Evolutionary conservation across 306 rosid species (phyloP).

Genomic region (Begonia loranthoides): DNA sequence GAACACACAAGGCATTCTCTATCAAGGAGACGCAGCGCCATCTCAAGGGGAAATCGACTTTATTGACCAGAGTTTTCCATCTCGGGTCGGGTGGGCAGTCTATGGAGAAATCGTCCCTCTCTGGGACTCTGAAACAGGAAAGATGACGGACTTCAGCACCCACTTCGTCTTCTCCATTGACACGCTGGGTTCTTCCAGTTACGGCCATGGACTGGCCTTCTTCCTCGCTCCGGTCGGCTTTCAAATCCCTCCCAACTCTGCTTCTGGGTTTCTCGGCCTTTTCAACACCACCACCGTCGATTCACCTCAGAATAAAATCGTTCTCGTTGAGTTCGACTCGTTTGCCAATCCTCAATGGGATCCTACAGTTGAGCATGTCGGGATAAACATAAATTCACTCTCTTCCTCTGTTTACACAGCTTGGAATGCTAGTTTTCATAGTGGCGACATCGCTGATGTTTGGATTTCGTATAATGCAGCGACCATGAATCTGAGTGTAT

Average conservation of each 20-base stretch:
- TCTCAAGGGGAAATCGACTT: neutral
- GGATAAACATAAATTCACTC: slow-evolving; percentile 2
- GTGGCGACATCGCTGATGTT: slow-evolving; percentile 2
- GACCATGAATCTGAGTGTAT: slow-evolving; percentile 1
- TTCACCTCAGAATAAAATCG: neutral
- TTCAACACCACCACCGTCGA: neutral
- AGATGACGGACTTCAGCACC: slow-evolving; percentile 1
- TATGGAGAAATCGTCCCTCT: neutral
- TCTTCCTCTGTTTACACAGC: neutral
- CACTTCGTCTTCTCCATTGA: slow-evolving; percentile 4
- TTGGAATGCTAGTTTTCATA: slow-evolving; percentile 8
- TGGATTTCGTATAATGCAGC: slow-evolving; percentile 5
- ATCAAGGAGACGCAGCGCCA: slow-evolving; percentile 7
- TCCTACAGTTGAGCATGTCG: slow-evolving; percentile 5
- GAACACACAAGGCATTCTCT: neutral
- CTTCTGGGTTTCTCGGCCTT: slow-evolving; percentile 3
- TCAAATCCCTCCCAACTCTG: slow-evolving; percentile 1
- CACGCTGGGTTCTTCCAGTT: neutral
- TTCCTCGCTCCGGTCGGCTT: slow-evolving; percentile 3
- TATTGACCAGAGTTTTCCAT: neutral
- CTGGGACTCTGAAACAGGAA: slow-evolving; percentile 5
- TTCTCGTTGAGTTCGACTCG: slow-evolving; percentile 5
- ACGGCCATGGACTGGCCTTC: slow-evolving; percentile 5
- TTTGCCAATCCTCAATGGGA: neutral
- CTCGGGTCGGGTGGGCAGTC: neutral